Evolutionary conservation across 352 stramenopile species (phyloP).

Genomic region (Elongisporangium undulatum): DNA sequence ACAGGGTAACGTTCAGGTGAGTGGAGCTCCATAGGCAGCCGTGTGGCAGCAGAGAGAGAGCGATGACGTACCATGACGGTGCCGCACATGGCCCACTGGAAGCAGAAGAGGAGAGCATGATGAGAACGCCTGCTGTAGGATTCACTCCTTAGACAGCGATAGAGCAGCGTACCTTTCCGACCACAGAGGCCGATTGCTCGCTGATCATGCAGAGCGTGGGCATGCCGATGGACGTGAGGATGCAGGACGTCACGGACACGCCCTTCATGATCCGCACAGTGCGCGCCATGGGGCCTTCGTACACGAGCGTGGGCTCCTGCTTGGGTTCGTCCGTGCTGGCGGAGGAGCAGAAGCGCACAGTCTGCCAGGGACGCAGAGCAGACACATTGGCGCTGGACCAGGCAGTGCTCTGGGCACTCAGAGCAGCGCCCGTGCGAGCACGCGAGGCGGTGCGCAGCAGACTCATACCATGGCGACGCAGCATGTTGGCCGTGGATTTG

Average conservation of each 20-base stretch:
- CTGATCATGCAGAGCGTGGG: slow-evolving; percentile 69
- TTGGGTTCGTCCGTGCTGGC: slow-evolving; percentile 3
- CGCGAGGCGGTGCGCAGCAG: background rate
- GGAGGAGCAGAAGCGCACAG: background rate
- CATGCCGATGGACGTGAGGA: slow-evolving; percentile 79
- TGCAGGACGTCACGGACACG: slow-evolving; percentile 81
- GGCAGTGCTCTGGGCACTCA: background rate
- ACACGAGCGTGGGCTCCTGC: slow-evolving; percentile 32
- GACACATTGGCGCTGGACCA: background rate
- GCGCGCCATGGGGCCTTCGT: slow-evolving; percentile 64
- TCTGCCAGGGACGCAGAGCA: background rate
- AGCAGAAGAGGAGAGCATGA: slow-evolving; percentile 1
- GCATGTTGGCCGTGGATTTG: background rate
- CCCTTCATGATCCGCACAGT: slow-evolving; percentile 84
- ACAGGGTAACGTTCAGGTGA: background rate
- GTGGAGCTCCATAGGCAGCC: background rate
- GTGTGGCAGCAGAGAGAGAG: background rate
- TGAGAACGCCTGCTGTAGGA: background rate
- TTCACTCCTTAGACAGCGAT: background rate
- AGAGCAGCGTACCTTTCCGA: slow-evolving; percentile 49
- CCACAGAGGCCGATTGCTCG: slow-evolving; percentile 59
- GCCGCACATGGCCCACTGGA: slow-evolving; percentile 82
- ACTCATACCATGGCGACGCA: background rate
- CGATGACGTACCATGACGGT: slow-evolving; percentile 64
- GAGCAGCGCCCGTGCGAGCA: background rate